A percentile compares a stretch with the other conserved stretches of the same genome.
Evolutionary conservation across 257 asterid genomes (phyloP).

Genomic region (Craterostigma plantagineum): DNA sequence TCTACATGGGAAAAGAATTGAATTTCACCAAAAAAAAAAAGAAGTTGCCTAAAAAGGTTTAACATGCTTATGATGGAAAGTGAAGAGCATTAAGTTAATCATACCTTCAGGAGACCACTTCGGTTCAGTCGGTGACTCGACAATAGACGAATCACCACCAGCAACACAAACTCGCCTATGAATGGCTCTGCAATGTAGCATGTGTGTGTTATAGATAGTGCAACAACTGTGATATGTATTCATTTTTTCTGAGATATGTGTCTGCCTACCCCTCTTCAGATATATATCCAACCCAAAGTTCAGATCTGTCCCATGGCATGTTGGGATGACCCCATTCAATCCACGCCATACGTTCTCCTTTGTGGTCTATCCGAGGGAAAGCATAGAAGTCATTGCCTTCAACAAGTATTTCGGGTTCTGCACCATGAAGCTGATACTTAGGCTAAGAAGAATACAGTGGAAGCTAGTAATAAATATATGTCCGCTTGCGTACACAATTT

Average conservation of each 20-base stretch:
- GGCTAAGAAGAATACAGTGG: not conserved
- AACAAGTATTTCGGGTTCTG: constrained; percentile 64
- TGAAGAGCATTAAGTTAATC: constrained; percentile 1
- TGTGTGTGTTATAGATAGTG: not conserved
- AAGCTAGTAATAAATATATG: not conserved
- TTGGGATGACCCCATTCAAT: constrained; percentile 94
- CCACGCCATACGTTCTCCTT: constrained; percentile 87
- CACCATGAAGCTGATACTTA: constrained; percentile 8
- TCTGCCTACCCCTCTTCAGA: constrained; percentile 59
- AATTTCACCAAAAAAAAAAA: too few relatives aligned
- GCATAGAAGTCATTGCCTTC: constrained; percentile 86
- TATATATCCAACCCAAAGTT: constrained; percentile 92
- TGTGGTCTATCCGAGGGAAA: constrained; percentile 69
- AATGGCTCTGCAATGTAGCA: constrained; percentile 33
- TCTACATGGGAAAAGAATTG: too few relatives aligned
- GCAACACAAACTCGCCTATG: constrained; percentile 57
- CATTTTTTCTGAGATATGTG: too few relatives aligned
- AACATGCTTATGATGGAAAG: constrained; percentile 4
- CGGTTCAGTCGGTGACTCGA: constrained; percentile 92
- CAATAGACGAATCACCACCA: constrained; percentile 62
- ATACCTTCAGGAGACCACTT: constrained; percentile 97
- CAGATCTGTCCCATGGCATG: constrained; percentile 98
- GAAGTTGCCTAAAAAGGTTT: constrained; percentile 3
- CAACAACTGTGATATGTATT: too few relatives aligned
- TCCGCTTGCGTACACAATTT: not conserved